Evolutionary conservation across 768 basidiomycete species (phyloP), one percentile per base, ranked within the genome.

Genomic region (Russula ochroleuca): DNA sequence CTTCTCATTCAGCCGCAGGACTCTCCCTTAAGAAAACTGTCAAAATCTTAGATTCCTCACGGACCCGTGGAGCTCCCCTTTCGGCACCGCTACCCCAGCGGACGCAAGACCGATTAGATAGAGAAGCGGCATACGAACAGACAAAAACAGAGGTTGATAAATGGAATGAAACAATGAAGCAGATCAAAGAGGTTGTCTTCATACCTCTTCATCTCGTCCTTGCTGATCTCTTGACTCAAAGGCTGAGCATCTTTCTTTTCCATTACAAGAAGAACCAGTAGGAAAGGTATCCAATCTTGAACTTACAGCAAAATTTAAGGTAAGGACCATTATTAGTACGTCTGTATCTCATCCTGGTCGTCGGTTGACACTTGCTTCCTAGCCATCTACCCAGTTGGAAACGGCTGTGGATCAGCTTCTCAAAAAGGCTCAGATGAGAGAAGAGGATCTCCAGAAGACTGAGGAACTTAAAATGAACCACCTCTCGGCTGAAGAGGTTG

Each of bases 121-220:
- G 96, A 54, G 87, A 94, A 72, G 96, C 94, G 9, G 96, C 96
- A 0, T 97, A 96, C 72, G 94, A 94, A 70, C 83, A 90, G 74
- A 98, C 95, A 5, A 93, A 92, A 72, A 82, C 84, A 66, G 95
- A 98, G 73, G 88, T 96, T 2, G 85, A 90, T 67, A 97, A 96
- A 78, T 98, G 96, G 97, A 84, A 84, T 31, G 85, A 84, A 6
- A 91, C 92, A 3, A 96, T 98, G 88, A 91, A 90, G 73, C 83
- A 84, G 23, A 94, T 99, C 68, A 87, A 88, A 67, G 92, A 98
- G 78, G 92, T 90, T 57, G 78, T 54, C 63, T 33, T 21, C 5
- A 55, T 13, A 33, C 10, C 10, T 35, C 41, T 40, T 38, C 10
- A 25, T 17, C 33, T 58, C 7, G 25, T 35, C 17, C 14, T 52